Conservation (phyloP, 352 stramenopile genomes). For the Pythium sp. region DNA sequence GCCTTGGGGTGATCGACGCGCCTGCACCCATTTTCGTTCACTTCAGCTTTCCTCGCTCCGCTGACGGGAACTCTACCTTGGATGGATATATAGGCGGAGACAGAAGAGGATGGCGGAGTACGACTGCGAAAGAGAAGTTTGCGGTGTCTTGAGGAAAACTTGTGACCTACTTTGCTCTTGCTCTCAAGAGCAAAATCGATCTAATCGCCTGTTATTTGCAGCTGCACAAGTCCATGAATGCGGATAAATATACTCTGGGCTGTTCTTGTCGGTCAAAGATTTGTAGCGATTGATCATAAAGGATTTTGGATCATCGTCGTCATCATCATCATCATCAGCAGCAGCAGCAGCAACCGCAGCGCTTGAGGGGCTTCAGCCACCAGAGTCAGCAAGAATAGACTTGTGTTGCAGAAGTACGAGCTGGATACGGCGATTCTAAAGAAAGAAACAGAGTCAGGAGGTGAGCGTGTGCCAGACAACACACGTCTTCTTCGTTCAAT, state of each 20-base stretch:
- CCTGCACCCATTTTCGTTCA: slow-evolving; percentile 35
- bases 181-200: neutral
- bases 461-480: neutral
- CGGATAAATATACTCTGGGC: neutral
- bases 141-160: neutral
- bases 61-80: neutral
- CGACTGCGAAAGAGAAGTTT: neutral
- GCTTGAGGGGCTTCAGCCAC: neutral
- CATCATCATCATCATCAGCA: too few relatives aligned
- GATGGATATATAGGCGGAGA: neutral
- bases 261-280: slow-evolving; percentile 3
- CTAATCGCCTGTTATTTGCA: slow-evolving; percentile 2
- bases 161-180: neutral
- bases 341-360: neutral
- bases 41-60: neutral
- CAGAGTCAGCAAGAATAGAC: slow-evolving; percentile 5
- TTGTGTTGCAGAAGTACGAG: neutral
- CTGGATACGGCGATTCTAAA: slow-evolving; percentile 1
- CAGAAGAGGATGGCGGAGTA: slow-evolving; percentile 9
- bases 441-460: neutral
- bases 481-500: neutral
- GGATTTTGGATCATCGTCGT: slow-evolving; percentile 1
- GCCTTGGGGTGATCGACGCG: slow-evolving; percentile 30
- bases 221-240: neutral
- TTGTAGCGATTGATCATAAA: neutral